Evolutionary conservation across 305 asterid genomes (phyloP), one percentile per base, ranked within the genome.

Genomic region (Andrographis paniculata): DNA sequence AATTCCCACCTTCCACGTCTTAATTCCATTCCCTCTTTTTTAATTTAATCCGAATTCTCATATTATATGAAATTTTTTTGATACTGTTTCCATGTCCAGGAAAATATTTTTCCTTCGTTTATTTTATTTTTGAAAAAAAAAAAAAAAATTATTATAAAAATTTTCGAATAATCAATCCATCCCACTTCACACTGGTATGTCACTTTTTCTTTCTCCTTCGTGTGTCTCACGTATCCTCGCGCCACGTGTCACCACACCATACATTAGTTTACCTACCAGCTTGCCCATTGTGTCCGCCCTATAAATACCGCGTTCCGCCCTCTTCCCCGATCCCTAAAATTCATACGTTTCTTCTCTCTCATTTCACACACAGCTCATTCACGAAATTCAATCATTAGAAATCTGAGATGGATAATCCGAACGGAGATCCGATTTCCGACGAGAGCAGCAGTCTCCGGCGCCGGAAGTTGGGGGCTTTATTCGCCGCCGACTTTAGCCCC

Each of bases 381-480:
- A 10, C 2, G 38, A 33, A 13, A 2, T 7, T 6, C 4, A 11
- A 2, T 2, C n/a, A 10, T 33, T 5, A 33, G 4, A 11, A 9
- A 33, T 33, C 4, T 24, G 38, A 7, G 38, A 33, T 33, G 4
- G 38, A 33, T 33, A 9, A 33, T 9, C 9, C 2, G 14, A 33
- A 33, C 12, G 38, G 38, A 33, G n/a, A 33, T 33, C 38, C 38
- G 12, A 33, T 33, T 33, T 33, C 38, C 38, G 4, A 13, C 62
- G 81, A 65, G 28, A 64, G 63, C 17, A 59, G 28, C 38, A 53
- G 37, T 24, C 23, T 39, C 43, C 73, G 70, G n/a, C 64, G 93
- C 5, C 62, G 67, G 45, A 80, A 77, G 60, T 24, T 80, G 1
- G 76, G 69, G 1, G 65, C 71, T 33, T 35, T 68, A 20, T 61